Base-by-base conservation (phyloP, 441 rosid genomes). In the Sinapis alba region DNA sequence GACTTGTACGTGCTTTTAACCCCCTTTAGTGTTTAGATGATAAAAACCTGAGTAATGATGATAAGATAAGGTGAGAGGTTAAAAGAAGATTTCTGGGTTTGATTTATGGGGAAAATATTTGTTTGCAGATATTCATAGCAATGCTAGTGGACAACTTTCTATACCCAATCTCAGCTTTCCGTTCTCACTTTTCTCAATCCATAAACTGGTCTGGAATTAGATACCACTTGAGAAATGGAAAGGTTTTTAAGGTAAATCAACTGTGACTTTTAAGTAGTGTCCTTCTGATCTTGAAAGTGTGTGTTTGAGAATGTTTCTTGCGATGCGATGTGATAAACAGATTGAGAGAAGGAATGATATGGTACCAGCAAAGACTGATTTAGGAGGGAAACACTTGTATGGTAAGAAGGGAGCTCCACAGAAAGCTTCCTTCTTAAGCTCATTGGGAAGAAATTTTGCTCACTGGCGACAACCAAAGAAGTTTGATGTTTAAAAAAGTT, bases 121-220 rank as follows among this genome's bases (percentile, higher is more conserved):
- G 59, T 61, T 69, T 41, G 65, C 89, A 96, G 98, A 88, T 96
- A 3, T 96, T 96, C 74, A 65, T 88, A 47, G 99, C 99, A 18
- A 43, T 92, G 88, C 77, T 94, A 84, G 98, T 96, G 71, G 99
- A 96, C 77, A 96, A 96, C 84, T 94, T 88, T 77, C 72, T 96
- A 58, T 96, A 94, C 83, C 90, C 98, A 3, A 41, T 96, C 68
- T 92, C 93, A 58, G 99, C 99, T 13, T 43, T 94, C 54, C 92
- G 95, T 18, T 96, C 99, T n/a, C 98, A 94, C 82, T 94, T 96
- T 78, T 87, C 94, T 41, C 98, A 92, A 78, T 94, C 99, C 19
- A 96, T 96, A 73, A 92, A 90, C 80, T 96, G 98, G 99, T 96
- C 98, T 51, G 98, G 98, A 67, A 88, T 90, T 69, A 84, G 90